Percentiles rank a stretch among this genome's conserved stretches.
Evolutionary conservation across 169 alveolate genomes (phyloP).

Genomic region (Cryptosporidium canis): DNA sequence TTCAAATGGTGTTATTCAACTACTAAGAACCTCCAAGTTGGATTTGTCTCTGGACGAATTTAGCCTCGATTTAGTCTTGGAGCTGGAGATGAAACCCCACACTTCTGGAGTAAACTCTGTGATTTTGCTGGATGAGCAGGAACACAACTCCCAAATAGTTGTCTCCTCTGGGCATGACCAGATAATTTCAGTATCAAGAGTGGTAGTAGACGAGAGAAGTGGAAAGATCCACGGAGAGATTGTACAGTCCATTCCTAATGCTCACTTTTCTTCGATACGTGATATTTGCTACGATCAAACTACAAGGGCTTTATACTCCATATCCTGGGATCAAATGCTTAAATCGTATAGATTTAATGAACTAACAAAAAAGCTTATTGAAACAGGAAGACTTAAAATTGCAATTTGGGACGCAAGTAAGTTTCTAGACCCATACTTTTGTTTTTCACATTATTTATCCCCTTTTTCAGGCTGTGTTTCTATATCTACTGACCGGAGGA

Average conservation of each 20-base stretch:
- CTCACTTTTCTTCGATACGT: conserved; percentile 58
- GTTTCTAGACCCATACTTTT: background rate
- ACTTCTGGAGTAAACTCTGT: conserved; percentile 62
- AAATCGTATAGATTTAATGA: background rate
- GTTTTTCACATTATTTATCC: background rate
- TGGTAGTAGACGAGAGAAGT: background rate
- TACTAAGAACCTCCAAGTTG: background rate
- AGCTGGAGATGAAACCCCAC: conserved; percentile 16
- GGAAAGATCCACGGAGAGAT: background rate
- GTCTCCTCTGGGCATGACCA: conserved; percentile 67
- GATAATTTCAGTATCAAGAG: conserved; percentile 4
- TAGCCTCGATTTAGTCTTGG: background rate
- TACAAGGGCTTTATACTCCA: conserved; percentile 1
- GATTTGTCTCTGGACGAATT: background rate
- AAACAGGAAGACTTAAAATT: background rate
- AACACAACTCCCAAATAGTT: background rate
- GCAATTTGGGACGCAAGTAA: conserved; percentile 69
- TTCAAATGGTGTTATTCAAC: conserved; percentile 23
- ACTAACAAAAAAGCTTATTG: background rate
- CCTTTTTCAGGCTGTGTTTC: conserved; percentile 38
- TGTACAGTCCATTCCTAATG: background rate
- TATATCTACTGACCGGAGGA: background rate
- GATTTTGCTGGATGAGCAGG: background rate
- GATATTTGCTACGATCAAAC: conserved; percentile 22
- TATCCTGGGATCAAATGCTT: conserved; percentile 59